Base-by-base conservation (phyloP, 768 basidiomycete species). In the Auriscalpium vulgare region DNA sequence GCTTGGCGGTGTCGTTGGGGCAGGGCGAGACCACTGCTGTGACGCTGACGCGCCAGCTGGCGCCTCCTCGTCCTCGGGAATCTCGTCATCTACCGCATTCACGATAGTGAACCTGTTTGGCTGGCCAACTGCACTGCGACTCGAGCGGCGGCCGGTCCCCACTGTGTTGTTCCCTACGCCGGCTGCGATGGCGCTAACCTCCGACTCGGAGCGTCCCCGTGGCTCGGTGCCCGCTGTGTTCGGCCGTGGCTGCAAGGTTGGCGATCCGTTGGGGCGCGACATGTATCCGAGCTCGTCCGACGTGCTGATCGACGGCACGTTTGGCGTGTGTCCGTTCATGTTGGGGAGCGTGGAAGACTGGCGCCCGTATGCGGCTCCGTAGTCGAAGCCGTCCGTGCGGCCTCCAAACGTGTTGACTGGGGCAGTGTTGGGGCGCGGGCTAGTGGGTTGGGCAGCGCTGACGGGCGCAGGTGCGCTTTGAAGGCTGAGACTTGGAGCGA, bases 31-130 rank as follows among this genome's bases (percentile, higher is more conserved):
- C 8, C 46, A 63, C 8, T n/a, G 43, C 38, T 36, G 37, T 23
- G 50, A 57, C 23, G 48, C 43, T 7, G 34, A 43, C 14, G 19
- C 34, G 54, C 50, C 35, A 59, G 43, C 44, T 55, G 11, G 58
- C 70, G 35, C 77, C 68, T 53, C 80, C 72, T 59, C 79, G 76
- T 58, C 79, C 75, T 63, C 83, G 35, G 77, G 59, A 16, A 57
- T 54, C 46, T 72, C 69, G 43, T 67, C 64, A 36, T 77, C 73
- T 17, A 68, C 71, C 37, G 67, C 61, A 56, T 79, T 79, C 37
- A 71, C 71, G 37, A 78, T 67, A 47, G 77, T 77, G 11, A 78
- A 62, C 4, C 77, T 67, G 50, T 69, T 66, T 13, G 66, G 44
- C 9, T 52, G 45, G 19, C 54, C 56, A 3, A 48, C 55, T n/a